phyloP scores from a whole-genome alignment of 805 yeast species.

The Lipomyces mesembrius region DNA sequence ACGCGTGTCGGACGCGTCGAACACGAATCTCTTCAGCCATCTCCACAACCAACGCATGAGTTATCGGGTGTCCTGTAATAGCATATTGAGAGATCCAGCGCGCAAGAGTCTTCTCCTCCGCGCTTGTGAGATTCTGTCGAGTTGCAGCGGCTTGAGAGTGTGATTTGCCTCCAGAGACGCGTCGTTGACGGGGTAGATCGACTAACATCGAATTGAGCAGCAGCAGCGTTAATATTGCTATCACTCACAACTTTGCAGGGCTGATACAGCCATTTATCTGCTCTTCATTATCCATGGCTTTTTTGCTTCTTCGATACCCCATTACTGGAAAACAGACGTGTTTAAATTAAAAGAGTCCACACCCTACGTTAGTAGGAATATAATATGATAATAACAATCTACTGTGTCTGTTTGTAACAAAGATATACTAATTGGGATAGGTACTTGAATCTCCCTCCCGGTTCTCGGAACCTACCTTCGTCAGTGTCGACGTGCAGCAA shows the following conservation, averaged over 20 bases:
- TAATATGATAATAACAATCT: no score
- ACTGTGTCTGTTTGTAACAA: no score
- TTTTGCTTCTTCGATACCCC: slow-evolving; percentile 6
- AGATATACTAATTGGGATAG: no score
- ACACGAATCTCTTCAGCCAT: no score
- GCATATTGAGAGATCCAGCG: neutral
- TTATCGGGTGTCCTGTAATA: no score
- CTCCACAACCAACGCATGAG: no score
- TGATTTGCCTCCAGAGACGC: slow-evolving; percentile 2
- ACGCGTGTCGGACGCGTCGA: no score
- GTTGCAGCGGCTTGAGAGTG: slow-evolving; percentile 1
- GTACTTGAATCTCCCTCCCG: no score
- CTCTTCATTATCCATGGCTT: neutral
- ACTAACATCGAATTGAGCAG: neutral
- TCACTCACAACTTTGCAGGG: neutral
- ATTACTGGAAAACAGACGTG: slow-evolving; percentile 1
- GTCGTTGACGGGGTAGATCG: neutral
- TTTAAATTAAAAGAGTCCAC: neutral
- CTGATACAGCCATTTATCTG: neutral
- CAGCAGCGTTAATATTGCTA: slow-evolving; percentile 1
- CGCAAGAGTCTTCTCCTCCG: slow-evolving; percentile 5
- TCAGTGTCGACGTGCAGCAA: no score
- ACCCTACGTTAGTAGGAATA: neutral
- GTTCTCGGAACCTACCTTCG: no score
- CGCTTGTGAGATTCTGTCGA: neutral